Evolutionary conservation across 2,329 filamentous ascomycete species (phyloP).

Genomic region (Colletotrichum scovillei): DNA sequence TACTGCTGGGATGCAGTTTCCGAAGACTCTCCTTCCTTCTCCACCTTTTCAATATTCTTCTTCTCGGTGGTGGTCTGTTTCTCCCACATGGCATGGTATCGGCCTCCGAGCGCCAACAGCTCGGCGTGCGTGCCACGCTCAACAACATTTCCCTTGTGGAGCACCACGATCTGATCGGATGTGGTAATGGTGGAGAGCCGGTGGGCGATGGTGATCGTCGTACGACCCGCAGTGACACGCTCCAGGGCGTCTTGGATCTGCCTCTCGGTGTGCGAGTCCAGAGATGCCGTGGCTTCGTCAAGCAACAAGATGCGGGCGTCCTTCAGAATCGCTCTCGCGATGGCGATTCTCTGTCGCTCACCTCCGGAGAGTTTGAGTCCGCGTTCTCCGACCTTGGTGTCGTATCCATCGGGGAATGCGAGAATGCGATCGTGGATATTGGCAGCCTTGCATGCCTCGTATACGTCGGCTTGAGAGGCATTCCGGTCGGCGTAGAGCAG

Average conservation of each 20-base stretch:
- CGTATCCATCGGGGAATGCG: constrained; percentile 63
- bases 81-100: constrained; percentile 65
- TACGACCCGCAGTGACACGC: constrained; percentile 58
- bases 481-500: constrained; percentile 62
- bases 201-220: constrained; percentile 66
- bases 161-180: constrained; percentile 66
- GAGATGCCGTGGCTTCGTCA: constrained; percentile 78
- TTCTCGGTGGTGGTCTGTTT: constrained; percentile 59
- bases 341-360: constrained; percentile 69
- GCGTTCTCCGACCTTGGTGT: constrained; percentile 64
- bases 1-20: constrained; percentile 28
- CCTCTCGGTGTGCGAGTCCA: constrained; percentile 71
- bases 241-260: constrained; percentile 67
- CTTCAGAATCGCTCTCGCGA: constrained; percentile 75
- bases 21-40: constrained; percentile 31
- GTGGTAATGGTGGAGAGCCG: constrained; percentile 68
- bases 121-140: constrained; percentile 63
- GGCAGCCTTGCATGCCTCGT: constrained; percentile 62
- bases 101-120: constrained; percentile 56
- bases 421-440: constrained; percentile 67
- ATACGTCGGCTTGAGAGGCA: constrained; percentile 61
- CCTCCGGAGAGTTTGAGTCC: constrained; percentile 68
- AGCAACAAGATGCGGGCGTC: constrained; percentile 76
- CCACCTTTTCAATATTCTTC: constrained; percentile 37
- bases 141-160: constrained; percentile 61